phyloP scores from a whole-genome alignment of 2,329 filamentous ascomycete genomes.

The Aureobasidium sp. region DNA sequence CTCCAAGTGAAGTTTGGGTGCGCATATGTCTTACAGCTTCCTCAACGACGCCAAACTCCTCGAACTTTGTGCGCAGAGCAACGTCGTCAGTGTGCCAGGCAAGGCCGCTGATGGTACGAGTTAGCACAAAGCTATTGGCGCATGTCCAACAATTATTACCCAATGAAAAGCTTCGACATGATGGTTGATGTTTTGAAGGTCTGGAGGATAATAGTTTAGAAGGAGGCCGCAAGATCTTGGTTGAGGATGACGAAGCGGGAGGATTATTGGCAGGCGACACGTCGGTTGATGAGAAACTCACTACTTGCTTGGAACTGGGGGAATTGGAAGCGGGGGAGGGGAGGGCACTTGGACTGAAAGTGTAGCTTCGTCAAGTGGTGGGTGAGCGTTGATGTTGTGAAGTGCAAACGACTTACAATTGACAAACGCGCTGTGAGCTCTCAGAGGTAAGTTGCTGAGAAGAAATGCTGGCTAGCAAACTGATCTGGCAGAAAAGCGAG shows the following conservation, averaged over 20 bases:
- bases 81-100: conserved; percentile 96
- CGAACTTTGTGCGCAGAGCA: conserved; percentile 82
- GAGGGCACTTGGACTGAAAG: conserved; percentile 3
- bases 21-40: conserved; percentile 71
- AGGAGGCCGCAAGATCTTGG: conserved; percentile 1
- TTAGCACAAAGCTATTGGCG: not conserved
- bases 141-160: conserved; percentile 48
- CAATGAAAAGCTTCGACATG: conserved; percentile 94
- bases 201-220: conserved; percentile 2
- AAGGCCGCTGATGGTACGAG: conserved; percentile 62
- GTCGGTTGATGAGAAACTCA: conserved; percentile 14
- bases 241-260: conserved; percentile 13
- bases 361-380: not conserved
- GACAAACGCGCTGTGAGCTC: not conserved
- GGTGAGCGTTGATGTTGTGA: not conserved
- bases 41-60: conserved; percentile 82
- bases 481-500: conserved; percentile 3
- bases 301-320: not conserved
- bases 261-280: conserved; percentile 6
- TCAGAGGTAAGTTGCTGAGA: not conserved
- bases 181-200: conserved; percentile 22
- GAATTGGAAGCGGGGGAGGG: not conserved
- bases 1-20: conserved; percentile 25
- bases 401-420: conserved; percentile 3
- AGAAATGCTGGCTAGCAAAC: not conserved